phyloP scores from a whole-genome alignment of 1,284 basidiomycete genomes.

The Ustilago curta region DNA sequence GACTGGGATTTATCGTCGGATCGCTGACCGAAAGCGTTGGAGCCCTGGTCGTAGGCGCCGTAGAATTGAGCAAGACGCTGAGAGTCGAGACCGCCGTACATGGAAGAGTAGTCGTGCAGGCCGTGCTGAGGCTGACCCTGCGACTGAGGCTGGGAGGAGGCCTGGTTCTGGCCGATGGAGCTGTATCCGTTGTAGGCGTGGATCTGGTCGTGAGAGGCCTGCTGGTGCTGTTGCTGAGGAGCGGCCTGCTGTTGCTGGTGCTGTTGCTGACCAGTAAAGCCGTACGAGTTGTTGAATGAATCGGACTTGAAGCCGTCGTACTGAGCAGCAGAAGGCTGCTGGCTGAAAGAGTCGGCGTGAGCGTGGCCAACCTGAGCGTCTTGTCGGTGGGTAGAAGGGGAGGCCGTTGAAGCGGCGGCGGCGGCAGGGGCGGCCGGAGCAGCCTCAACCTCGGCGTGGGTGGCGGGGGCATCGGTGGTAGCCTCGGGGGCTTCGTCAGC shows the following conservation, averaged over 20 bases:
- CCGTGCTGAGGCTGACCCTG: slow-evolving; percentile 49
- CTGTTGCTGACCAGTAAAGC: slow-evolving; percentile 45
- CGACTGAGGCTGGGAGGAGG: slow-evolving; percentile 35
- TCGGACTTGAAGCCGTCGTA: slow-evolving; percentile 55
- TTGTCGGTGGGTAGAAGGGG: slow-evolving; percentile 36
- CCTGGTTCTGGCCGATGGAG: slow-evolving; percentile 41
- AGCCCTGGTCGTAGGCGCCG: slow-evolving; percentile 61
- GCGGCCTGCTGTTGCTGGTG: slow-evolving; percentile 29
- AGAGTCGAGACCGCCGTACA: slow-evolving; percentile 63
- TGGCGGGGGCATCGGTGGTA: slow-evolving; percentile 15
- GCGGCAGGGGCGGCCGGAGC: slow-evolving; percentile 17
- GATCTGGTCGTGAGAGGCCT: slow-evolving; percentile 48
- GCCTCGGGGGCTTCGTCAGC: slow-evolving; percentile 37
- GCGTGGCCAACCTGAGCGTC: slow-evolving; percentile 36
- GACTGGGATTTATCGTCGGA: slow-evolving; percentile 47
- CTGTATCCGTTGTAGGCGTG: slow-evolving; percentile 56
- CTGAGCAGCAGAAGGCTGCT: slow-evolving; percentile 33
- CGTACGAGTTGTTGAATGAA: slow-evolving; percentile 52
- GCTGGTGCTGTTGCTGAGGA: slow-evolving; percentile 35
- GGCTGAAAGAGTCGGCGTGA: slow-evolving; percentile 38
- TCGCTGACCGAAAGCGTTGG: slow-evolving; percentile 52
- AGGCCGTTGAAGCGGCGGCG: slow-evolving; percentile 17
- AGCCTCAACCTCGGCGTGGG: slow-evolving; percentile 21
- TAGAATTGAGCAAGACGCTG: slow-evolving; percentile 65
- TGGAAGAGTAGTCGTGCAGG: slow-evolving; percentile 56